A percentile compares a stretch with the other conserved stretches of the same genome.
phyloP scores from a whole-genome alignment of 2,329 filamentous ascomycete genomes.

The Penicillium sp. region DNA sequence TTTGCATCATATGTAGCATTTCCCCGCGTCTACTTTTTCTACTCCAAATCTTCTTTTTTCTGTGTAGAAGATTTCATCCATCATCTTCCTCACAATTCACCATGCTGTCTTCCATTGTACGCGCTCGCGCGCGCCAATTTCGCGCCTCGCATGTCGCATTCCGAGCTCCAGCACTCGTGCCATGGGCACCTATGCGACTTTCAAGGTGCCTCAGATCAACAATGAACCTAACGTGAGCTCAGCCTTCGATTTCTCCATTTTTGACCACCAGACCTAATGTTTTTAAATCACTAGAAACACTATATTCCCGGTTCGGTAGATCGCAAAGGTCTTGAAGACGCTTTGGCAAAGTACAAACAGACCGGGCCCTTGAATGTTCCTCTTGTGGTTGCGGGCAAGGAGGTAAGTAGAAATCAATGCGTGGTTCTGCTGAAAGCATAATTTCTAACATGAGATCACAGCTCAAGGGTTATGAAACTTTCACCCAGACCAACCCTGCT shows the following conservation, averaged over 20 bases:
- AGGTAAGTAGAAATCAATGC: conserved; percentile 52
- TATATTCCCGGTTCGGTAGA: conserved; percentile 82
- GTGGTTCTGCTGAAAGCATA: neutral
- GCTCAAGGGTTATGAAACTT: conserved; percentile 34
- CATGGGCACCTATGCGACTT: conserved; percentile 68
- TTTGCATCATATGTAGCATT: conserved; percentile 17
- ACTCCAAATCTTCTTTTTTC: conserved; percentile 6
- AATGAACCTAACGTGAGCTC: conserved; percentile 92
- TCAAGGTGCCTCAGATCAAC: conserved; percentile 80
- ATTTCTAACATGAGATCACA: conserved; percentile 12
- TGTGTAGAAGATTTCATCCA: neutral
- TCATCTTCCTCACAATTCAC: conserved; percentile 8
- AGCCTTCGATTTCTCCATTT: neutral
- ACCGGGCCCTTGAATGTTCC: conserved; percentile 74
- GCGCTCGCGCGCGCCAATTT: conserved; percentile 28
- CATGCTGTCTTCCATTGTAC: conserved; percentile 34
- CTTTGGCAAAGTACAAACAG: conserved; percentile 67
- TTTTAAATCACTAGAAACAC: conserved; percentile 68
- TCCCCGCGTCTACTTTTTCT: conserved; percentile 28
- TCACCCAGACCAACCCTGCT: conserved; percentile 76
- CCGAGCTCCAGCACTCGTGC: conserved; percentile 25
- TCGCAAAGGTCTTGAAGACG: conserved; percentile 70
- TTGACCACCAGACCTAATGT: conserved; percentile 2
- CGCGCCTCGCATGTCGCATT: conserved; percentile 21
- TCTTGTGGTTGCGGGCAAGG: conserved; percentile 77